Base-by-base conservation (phyloP, 306 rosid genomes). In the barrel medic (Medicago truncatula) region DNA sequence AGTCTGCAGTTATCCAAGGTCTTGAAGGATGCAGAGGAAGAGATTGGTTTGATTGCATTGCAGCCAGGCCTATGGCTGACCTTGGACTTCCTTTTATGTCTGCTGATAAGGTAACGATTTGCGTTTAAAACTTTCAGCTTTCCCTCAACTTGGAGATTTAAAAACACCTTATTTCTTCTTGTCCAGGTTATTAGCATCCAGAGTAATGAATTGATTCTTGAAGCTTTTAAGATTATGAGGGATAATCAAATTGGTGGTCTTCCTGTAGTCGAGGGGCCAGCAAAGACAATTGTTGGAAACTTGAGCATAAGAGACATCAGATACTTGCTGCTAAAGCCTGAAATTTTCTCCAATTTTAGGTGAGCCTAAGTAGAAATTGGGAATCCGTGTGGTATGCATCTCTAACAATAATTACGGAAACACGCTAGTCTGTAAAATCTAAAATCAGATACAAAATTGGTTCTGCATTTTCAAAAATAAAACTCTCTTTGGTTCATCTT, bases 1-100 rank as follows among this genome's bases (percentile, higher is more conserved):
- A 92, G 77, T 88, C 97, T n/a, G 98, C 96, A 70, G 87, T 92
- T 66, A 77, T 95, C 72, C 93, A 90, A 74, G 98, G 98, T 71
- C 97, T 92, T 4, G 86, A 89, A 70, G 85, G 85, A 79, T 95
- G 86, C 83, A 68, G 46, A 67, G 86, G 97, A 83, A 85, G 93
- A 83, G 98, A 95, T 73, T 95, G 97, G 98, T 95, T 92, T 62
- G 98, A 89, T 73, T 78, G 88, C 82, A 95, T 90, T 74, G 81
- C 92, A 28, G 65, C 83, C n/a, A 79, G 69, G 70, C 87, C 92
- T 41, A 72, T 92, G 71, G 81, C 89, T 36, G 92, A 87, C 62
- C 64, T 92, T 17, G 98, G 97, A 80, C 98, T 95, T 81, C 98
- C 98, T 12, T 92, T 90, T 86, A 89, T 89, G 95, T 43, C 92